Base-by-base conservation (phyloP, 2,329 filamentous ascomycete species). In the Botrytis tulipae region DNA sequence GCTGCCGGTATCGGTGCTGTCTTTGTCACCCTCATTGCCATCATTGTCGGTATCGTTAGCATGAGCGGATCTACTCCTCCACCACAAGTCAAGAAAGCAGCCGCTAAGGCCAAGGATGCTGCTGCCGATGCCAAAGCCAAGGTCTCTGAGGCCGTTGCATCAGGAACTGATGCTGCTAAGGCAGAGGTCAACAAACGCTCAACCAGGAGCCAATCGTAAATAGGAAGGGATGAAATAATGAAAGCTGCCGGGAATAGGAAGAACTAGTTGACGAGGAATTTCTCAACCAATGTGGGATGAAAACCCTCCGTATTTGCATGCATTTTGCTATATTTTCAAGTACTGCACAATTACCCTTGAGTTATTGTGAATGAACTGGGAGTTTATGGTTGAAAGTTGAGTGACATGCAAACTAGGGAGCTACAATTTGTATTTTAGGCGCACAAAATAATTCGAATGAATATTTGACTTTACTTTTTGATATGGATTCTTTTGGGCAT, bases 61-160 rank as follows among this genome's bases (percentile, higher is more conserved):
- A 83, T 89, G 76, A 89, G 90, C 79, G 86, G 87, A 79, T 87
- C 88, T 73, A 85, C 93, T 51, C 89, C 93, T 61, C 88, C 92
- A 63, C 89, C 92, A 77, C 88, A 91, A 79, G 87, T 86, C 79
- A 94, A 97, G 90, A 90, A 92, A 84, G 87, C 89, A 70, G 92
- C 90, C 25, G 82, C 81, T 42, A 86, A 89, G 75, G 86, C 82
- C 74, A 89, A 93, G 88, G 89, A 88, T 79, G 91, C 95, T 87
- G 90, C 89, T 70, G 90, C 90, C 79, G 91, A 93, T 63, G 91
- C 91, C 79, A 94, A 93, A 84, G 91, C 89, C 78, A 93, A 97
- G 90, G 87, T 84, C 74, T 84, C 86, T 32, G 86, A 89, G 82
- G 87, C 88, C 70, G 85, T 86, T 29, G 80, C 89, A 59, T 86